Base-by-base conservation (phyloP, 495 filamentous ascomycete species). In the Penicillium angulare region DNA sequence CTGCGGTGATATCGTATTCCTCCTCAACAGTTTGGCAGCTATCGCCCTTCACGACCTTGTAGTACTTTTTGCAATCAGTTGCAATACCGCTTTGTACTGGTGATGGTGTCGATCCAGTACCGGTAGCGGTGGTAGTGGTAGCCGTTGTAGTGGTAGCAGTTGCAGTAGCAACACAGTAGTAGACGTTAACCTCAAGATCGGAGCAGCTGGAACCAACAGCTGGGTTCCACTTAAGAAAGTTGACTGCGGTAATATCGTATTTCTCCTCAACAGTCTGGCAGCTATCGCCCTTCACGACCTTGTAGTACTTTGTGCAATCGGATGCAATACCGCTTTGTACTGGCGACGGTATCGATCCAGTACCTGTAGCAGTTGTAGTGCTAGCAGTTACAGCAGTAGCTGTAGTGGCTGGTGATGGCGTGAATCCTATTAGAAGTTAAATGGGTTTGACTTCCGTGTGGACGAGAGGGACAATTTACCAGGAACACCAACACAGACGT, bases 401-500 rank as follows among this genome's bases (percentile, higher is more conserved):
- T n/a, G n/a, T n/a, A n/a, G n/a, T n/a, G n/a, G n/a, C n/a, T n/a
- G n/a, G n/a, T n/a, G n/a, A n/a, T n/a, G n/a, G n/a, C n/a, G n/a
- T n/a, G n/a, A n/a, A n/a, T n/a, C n/a, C n/a, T n/a, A n/a, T n/a
- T n/a, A n/a, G n/a, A n/a, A n/a, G n/a, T n/a, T n/a, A n/a, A n/a
- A n/a, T n/a, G n/a, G n/a, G n/a, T n/a, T n/a, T n/a, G n/a, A n/a
- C n/a, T n/a, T n/a, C n/a, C n/a, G n/a, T n/a, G n/a, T n/a, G n/a
- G n/a, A n/a, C n/a, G n/a, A n/a, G n/a, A n/a, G n/a, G n/a, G n/a
- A n/a, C n/a, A n/a, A n/a, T n/a, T n/a, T n/a, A n/a, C n/a, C n/a
- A n/a, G n/a, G n/a, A n/a, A n/a, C n/a, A n/a, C n/a, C n/a, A 10
- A 49, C 46, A 24, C 46, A 49, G 7, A 49, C 46, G 4, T 49